A percentile compares a stretch with the other conserved stretches of the same genome.
Evolutionary conservation across 768 basidiomycete genomes (phyloP).

Genomic region (Suillus hirtellus): DNA sequence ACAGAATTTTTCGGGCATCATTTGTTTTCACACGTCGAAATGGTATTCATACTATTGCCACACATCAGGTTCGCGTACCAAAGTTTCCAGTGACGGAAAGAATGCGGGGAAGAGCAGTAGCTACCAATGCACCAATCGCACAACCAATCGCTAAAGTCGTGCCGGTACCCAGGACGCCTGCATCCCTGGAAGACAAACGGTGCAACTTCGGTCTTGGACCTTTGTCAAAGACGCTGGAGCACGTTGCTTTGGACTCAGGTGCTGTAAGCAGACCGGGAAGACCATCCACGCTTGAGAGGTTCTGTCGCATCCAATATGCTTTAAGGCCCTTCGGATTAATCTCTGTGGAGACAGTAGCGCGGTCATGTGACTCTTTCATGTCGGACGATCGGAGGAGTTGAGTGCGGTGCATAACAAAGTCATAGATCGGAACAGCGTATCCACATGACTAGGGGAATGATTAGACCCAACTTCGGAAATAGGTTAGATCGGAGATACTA

Average conservation of each 20-base stretch:
- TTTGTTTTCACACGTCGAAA: neutral
- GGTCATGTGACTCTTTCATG: conserved; percentile 45
- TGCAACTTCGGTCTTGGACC: conserved; percentile 17
- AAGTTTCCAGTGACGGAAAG: neutral
- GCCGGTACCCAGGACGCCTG: neutral
- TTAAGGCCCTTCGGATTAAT: conserved; percentile 43
- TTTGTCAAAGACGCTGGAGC: conserved; percentile 22
- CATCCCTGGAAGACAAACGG: neutral
- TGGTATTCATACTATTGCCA: neutral
- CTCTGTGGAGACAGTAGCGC: conserved; percentile 15
- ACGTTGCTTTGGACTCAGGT: conserved; percentile 19
- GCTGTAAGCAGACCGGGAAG: conserved; percentile 47
- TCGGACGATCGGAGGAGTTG: conserved; percentile 45
- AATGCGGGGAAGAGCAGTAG: conserved; percentile 13
- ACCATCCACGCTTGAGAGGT: conserved; percentile 58
- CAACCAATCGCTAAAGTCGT: conserved; percentile 22
- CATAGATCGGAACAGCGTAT: conserved; percentile 61
- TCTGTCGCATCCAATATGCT: conserved; percentile 52
- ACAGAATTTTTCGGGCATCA: neutral
- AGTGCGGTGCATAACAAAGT: conserved; percentile 57
- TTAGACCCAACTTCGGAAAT: neutral
- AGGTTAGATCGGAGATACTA: conserved; percentile 17
- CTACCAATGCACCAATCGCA: conserved; percentile 15
- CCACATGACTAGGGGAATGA: conserved; percentile 58
- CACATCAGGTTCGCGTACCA: neutral